A percentile compares a stretch with the other conserved stretches of the same genome.
Evolutionary conservation across 1,284 basidiomycete species (phyloP).

Genomic region (Ustilago trichophora): DNA sequence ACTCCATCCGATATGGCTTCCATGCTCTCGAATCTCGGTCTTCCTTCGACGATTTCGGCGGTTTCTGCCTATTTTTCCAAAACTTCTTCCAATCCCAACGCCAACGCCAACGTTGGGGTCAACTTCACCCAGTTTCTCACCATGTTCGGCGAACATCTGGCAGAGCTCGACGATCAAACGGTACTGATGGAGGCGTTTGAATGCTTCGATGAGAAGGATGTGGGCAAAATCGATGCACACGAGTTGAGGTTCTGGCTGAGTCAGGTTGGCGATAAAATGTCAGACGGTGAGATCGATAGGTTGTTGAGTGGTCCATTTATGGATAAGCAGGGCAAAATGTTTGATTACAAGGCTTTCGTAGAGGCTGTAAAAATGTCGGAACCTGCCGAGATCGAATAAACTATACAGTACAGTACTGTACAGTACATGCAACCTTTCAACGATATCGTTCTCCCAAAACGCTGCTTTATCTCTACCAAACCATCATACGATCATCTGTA

Average conservation of each 20-base stretch:
- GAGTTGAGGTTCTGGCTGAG: conserved; percentile 58
- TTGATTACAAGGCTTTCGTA: conserved; percentile 65
- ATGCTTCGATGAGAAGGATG: conserved; percentile 65
- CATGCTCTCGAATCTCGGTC: conserved; percentile 63
- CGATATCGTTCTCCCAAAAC: too few relatives aligned
- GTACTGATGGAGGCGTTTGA: conserved; percentile 63
- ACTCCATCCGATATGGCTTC: conserved; percentile 57
- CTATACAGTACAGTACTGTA: too few relatives aligned
- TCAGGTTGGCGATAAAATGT: conserved; percentile 61
- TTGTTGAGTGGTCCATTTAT: conserved; percentile 57
- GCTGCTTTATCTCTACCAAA: too few relatives aligned
- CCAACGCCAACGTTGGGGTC: conserved; percentile 20
- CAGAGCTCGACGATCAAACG: conserved; percentile 55
- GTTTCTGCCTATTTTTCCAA: conserved; percentile 35
- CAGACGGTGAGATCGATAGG: conserved; percentile 56
- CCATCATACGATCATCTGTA: too few relatives aligned
- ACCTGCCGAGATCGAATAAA: conserved; percentile 58
- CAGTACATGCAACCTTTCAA: too few relatives aligned
- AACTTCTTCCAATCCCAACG: not conserved
- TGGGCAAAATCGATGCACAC: conserved; percentile 55
- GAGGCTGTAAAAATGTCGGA: conserved; percentile 64
- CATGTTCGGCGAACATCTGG: conserved; percentile 61
- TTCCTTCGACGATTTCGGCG: conserved; percentile 14
- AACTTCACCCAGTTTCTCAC: conserved; percentile 65
- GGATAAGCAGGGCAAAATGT: conserved; percentile 58